These are phyloP conservation scores for Thamnidium elegans DNA, from an alignment of 192 early-diverging fungal species.

Conservation along the genomic window DNA sequence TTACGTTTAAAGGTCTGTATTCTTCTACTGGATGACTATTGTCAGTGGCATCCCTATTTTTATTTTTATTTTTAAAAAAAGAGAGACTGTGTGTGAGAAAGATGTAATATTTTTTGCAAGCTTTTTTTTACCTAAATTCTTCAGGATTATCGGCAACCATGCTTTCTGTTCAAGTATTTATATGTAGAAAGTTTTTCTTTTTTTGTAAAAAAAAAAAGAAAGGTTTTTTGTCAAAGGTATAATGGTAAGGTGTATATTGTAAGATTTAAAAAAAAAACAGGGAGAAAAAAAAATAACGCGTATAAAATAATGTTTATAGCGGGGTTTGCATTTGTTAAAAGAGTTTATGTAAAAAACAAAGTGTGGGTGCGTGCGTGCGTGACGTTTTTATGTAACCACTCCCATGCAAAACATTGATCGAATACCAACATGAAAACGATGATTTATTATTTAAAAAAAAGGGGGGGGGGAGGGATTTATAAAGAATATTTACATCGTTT, in stretches of 20 bases:
- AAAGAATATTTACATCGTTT: constrained; percentile 34
- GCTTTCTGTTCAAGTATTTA: neutral
- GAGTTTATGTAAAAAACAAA: too few species aligned
- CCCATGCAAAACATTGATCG: too few species aligned
- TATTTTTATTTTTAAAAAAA: neutral
- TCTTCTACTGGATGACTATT: constrained; percentile 3
- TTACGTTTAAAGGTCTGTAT: constrained; percentile 70
- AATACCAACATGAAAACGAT: too few species aligned
- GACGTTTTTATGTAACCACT: too few species aligned
- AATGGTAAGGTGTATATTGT: neutral
- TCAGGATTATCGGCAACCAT: neutral
- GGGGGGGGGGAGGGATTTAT: too few species aligned
- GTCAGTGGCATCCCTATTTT: neutral
- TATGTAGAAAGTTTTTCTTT: neutral
- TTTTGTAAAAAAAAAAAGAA: neutral
- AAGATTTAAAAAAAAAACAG: neutral
- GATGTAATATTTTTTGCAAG: too few species aligned
- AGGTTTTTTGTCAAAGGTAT: neutral
- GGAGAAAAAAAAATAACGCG: neutral
- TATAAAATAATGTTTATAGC: too few species aligned
- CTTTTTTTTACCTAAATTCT: neutral
- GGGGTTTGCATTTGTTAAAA: too few species aligned
- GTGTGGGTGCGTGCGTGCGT: too few species aligned
- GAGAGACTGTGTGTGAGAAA: too few species aligned
- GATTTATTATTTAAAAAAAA: neutral